Evolutionary conservation across 2,329 filamentous ascomycete species (phyloP).

Genomic region (Phaeosphaeriaceae sp.): DNA sequence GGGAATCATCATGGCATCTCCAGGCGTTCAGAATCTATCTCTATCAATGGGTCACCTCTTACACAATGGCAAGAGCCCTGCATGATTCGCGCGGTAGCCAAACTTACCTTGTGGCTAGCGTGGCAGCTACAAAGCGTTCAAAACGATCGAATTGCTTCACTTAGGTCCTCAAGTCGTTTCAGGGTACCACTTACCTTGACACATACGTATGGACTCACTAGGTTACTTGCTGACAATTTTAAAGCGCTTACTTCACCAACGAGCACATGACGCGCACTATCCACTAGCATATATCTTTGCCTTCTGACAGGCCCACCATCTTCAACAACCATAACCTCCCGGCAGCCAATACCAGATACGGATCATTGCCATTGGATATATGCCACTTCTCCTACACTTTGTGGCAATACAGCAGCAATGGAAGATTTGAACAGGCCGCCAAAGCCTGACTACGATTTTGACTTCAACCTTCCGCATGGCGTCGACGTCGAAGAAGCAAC

Average conservation of each 20-base stretch:
- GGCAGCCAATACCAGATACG: background rate
- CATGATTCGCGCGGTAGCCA: background rate
- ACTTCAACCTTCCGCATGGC: slow-evolving; percentile 18
- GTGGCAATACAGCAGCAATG: background rate
- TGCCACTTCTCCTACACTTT: background rate
- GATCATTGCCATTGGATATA: background rate
- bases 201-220: background rate
- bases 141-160: background rate
- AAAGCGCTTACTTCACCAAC: background rate
- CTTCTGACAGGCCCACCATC: background rate
- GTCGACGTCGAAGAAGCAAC: slow-evolving; percentile 2
- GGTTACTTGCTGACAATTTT: background rate
- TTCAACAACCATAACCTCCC: background rate
- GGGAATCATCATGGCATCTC: background rate
- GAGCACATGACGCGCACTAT: background rate
- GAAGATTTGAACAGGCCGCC: background rate
- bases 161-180: background rate
- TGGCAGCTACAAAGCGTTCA: background rate
- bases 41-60: background rate
- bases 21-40: background rate
- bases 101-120: background rate
- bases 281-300: background rate
- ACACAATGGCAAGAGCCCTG: background rate
- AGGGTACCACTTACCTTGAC: background rate
- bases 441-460: slow-evolving; percentile 8